These are phyloP conservation scores for Ophiostoma perfectum DNA, from an alignment of 2,329 filamentous ascomycete species.

Conservation along the genomic window DNA sequence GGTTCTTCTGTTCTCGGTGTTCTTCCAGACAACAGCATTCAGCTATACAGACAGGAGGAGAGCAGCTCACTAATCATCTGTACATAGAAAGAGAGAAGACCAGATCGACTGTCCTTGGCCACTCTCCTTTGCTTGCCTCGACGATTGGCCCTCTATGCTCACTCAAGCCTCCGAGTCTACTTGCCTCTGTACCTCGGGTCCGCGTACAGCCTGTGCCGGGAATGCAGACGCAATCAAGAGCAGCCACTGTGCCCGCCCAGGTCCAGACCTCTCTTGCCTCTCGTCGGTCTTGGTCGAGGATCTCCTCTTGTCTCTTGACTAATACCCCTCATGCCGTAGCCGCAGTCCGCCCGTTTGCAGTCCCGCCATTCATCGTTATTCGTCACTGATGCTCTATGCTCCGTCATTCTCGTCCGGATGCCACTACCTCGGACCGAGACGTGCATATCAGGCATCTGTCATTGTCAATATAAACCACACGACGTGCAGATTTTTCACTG, in stretches of 20 bases:
- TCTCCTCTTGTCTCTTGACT: neutral
- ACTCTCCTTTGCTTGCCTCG: neutral
- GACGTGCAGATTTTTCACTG: conserved; percentile 12
- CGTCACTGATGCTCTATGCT: neutral
- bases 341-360: neutral
- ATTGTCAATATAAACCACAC: neutral
- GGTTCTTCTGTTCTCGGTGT: neutral
- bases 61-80: no score
- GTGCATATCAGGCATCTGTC: neutral
- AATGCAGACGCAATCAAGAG: neutral
- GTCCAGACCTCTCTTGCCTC: neutral
- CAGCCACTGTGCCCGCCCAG: neutral
- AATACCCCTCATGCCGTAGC: neutral
- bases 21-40: neutral
- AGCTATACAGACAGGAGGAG: no score
- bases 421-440: conserved; percentile 6
- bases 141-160: neutral
- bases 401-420: neutral
- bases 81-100: no score
- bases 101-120: neutral
- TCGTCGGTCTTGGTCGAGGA: neutral
- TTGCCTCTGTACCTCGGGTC: neutral
- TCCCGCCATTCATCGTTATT: no score
- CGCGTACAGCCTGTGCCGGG: neutral
- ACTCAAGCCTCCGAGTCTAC: neutral